phyloP scores from a whole-genome alignment of 768 basidiomycete genomes.

The Polyporus arcularius region DNA sequence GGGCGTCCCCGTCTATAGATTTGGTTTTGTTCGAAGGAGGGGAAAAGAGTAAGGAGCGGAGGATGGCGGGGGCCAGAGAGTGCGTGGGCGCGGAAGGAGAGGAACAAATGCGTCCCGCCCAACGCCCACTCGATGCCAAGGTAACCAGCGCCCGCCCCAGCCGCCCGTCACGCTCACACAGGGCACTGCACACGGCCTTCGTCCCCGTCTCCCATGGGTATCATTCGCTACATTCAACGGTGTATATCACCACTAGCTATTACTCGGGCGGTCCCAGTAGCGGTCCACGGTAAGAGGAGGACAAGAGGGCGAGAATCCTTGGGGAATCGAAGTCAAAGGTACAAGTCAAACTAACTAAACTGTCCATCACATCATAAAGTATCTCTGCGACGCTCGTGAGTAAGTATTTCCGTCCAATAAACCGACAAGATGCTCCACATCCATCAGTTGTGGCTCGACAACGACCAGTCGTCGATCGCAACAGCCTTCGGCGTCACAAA shows the following conservation, averaged over 20 bases:
- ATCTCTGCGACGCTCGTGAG: neutral
- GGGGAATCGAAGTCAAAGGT: constrained; percentile 1
- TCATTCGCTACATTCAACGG: no score
- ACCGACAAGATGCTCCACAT: neutral
- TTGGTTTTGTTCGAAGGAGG: constrained; percentile 15
- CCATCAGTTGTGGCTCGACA: constrained; percentile 71
- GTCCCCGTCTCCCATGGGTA: neutral
- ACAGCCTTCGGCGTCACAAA: constrained; percentile 76
- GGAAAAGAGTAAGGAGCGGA: constrained; percentile 19
- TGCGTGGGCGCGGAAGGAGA: constrained; percentile 1
- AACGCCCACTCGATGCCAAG: constrained; percentile 8
- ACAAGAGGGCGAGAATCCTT: constrained; percentile 3
- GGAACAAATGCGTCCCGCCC: neutral
- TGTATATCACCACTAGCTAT: no score
- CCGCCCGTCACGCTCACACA: neutral
- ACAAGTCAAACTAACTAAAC: neutral
- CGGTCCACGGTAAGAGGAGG: neutral
- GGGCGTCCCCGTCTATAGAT: constrained; percentile 4
- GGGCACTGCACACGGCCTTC: neutral
- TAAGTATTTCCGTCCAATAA: neutral
- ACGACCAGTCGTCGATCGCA: constrained; percentile 69
- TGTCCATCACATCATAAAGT: constrained; percentile 11
- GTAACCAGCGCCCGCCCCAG: constrained; percentile 17
- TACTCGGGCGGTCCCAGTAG: neutral
- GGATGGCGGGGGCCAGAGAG: constrained; percentile 11